phyloP scores from a whole-genome alignment of 495 filamentous ascomycete species.

The Acidomyces sp. region DNA sequence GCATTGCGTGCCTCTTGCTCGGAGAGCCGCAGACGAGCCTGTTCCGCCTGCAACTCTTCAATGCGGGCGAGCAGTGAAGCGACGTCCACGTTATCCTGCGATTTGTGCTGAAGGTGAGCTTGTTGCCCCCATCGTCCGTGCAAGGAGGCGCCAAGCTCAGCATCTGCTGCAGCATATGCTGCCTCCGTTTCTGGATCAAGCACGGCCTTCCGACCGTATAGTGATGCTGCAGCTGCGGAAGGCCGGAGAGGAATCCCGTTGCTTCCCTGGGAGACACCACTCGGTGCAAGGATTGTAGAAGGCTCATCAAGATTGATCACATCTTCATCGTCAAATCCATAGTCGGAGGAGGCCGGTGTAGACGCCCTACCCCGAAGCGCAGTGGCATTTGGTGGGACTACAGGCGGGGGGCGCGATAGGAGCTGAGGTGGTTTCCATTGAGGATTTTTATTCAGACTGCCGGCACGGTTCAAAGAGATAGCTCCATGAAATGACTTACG shows the following conservation, averaged over 20 bases:
- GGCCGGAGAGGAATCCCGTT: neutral
- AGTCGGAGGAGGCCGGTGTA: conserved; percentile 26
- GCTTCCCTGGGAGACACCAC: neutral
- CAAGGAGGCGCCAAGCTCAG: conserved; percentile 22
- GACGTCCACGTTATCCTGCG: conserved; percentile 11
- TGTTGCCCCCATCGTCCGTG: conserved; percentile 15
- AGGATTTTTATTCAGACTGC: neutral
- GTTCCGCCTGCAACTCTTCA: conserved; percentile 43
- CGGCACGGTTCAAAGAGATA: conserved; percentile 3
- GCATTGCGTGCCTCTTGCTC: conserved; percentile 37
- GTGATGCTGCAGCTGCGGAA: conserved; percentile 24
- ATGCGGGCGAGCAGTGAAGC: conserved; percentile 30
- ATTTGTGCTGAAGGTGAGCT: conserved; percentile 4
- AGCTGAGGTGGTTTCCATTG: conserved; percentile 13
- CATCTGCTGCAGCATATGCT: conserved; percentile 23
- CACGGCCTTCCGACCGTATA: conserved; percentile 40
- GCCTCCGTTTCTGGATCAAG: conserved; percentile 32
- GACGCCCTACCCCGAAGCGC: too few species aligned
- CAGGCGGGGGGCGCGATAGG: neutral
- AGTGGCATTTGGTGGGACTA: conserved; percentile 9
- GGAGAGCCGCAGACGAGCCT: conserved; percentile 35
- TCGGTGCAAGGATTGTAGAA: conserved; percentile 33
- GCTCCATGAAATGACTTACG: neutral
- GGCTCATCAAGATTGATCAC: conserved; percentile 30
- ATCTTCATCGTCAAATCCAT: conserved; percentile 30